Conservation (phyloP, 2,329 filamentous ascomycete species). For the Aureobasidium sp. region DNA sequence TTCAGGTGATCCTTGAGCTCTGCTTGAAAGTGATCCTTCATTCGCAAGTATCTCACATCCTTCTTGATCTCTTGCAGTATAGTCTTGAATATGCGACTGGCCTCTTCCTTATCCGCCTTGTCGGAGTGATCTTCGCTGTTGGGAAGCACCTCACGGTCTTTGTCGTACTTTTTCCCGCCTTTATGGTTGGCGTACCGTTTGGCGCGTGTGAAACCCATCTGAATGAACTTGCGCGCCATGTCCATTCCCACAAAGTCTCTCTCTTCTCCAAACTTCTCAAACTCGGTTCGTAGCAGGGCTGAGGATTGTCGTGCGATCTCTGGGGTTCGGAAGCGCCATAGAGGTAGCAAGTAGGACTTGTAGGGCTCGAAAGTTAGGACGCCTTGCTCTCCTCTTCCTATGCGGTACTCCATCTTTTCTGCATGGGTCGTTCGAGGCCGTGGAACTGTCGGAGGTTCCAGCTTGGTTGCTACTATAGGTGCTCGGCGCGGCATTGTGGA, state of each 20-base stretch:
- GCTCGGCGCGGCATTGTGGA: constrained; percentile 6
- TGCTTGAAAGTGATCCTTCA: constrained; percentile 39
- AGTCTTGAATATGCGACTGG: constrained; percentile 40
- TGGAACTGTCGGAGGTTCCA: background rate
- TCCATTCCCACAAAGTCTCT: constrained; percentile 56
- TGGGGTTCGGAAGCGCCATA: constrained; percentile 51
- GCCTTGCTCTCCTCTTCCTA: constrained; percentile 51
- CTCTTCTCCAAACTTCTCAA: constrained; percentile 42
- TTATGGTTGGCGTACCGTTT: constrained; percentile 49
- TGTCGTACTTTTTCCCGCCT: constrained; percentile 33
- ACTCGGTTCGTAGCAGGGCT: constrained; percentile 39
- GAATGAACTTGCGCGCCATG: constrained; percentile 55
- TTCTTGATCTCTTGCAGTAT: constrained; percentile 40
- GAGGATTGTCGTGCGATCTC: constrained; percentile 45
- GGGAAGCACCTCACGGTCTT: constrained; percentile 21
- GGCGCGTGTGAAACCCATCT: constrained; percentile 57
- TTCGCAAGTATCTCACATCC: constrained; percentile 35
- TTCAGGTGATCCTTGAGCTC: constrained; percentile 30
- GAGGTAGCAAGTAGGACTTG: constrained; percentile 49
- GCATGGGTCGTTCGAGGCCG: constrained; percentile 17
- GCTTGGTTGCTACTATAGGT: background rate
- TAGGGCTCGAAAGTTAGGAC: constrained; percentile 57
- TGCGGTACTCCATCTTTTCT: constrained; percentile 44
- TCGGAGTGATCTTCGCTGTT: constrained; percentile 38
- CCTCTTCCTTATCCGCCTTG: constrained; percentile 41